Evolutionary conservation across 2,329 filamentous ascomycete genomes (phyloP).

Genomic region (Aspergillus caelatus): DNA sequence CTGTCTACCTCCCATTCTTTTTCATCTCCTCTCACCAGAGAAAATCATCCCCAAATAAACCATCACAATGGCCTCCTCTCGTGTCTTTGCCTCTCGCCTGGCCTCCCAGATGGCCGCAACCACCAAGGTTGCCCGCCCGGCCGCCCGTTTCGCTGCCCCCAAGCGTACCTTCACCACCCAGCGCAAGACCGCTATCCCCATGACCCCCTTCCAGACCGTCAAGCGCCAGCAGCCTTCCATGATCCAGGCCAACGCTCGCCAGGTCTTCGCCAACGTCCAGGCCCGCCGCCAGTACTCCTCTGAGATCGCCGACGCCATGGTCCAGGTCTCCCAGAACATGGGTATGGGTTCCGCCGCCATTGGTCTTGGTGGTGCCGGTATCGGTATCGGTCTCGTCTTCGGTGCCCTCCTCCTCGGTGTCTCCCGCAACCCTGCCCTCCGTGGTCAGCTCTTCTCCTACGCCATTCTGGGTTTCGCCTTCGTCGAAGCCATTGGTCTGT

Average conservation of each 20-base stretch:
- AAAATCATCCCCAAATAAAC: constrained; percentile 34
- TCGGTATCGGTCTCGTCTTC: constrained; percentile 95
- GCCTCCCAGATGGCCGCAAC: constrained; percentile 67
- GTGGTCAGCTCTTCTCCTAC: constrained; percentile 94
- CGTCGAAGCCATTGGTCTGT: constrained; percentile 79
- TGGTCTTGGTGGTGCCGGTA: constrained; percentile 89
- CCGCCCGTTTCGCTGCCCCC: constrained; percentile 68
- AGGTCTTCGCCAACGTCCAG: constrained; percentile 60
- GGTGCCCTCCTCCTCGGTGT: constrained; percentile 85
- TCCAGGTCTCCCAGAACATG: constrained; percentile 88
- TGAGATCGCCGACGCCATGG: constrained; percentile 81
- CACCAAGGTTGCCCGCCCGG: constrained; percentile 79
- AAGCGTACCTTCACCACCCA: constrained; percentile 67
- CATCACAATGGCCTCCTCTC: constrained; percentile 78
- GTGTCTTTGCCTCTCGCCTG: constrained; percentile 77
- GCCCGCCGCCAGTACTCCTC: constrained; percentile 79
- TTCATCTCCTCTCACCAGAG: constrained; percentile 24
- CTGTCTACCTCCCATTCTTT: constrained; percentile 28
- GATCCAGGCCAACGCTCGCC: constrained; percentile 67
- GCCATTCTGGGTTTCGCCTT: constrained; percentile 95
- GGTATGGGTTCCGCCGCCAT: constrained; percentile 89
- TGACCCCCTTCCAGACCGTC: constrained; percentile 68
- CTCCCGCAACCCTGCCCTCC: constrained; percentile 91
- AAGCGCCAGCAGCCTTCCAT: constrained; percentile 74
- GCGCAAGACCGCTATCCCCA: constrained; percentile 36